Percentiles rank a stretch among this genome's conserved stretches.
These are phyloP conservation scores for Candida michaelii DNA, from an alignment of 805 yeast species.

Conservation along the genomic window DNA sequence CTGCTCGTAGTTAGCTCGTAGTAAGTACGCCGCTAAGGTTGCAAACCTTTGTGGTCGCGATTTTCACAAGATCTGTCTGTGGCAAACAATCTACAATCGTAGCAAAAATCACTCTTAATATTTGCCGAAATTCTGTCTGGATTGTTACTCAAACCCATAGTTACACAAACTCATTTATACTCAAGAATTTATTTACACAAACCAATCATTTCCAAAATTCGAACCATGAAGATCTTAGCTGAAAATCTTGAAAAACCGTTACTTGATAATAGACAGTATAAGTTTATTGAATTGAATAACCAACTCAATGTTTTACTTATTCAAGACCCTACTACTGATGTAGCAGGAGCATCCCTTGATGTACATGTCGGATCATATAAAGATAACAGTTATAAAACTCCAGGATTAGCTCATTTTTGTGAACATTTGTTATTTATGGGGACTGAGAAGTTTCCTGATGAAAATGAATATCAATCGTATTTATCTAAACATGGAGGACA, in stretches of 20 bases:
- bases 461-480: slow-evolving; percentile 71
- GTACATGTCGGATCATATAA: slow-evolving; percentile 76
- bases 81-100: slow-evolving; percentile 1
- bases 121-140: not conserved
- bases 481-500: slow-evolving; percentile 83
- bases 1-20: no score
- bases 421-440: slow-evolving; percentile 74
- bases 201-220: no score
- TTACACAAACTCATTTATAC: not conserved
- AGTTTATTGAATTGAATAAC: slow-evolving; percentile 57
- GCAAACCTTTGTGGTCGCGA: slow-evolving; percentile 5
- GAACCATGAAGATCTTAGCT: slow-evolving; percentile 21
- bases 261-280: slow-evolving; percentile 74
- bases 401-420: slow-evolving; percentile 78
- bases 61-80: slow-evolving; percentile 2
- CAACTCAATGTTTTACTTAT: slow-evolving; percentile 61
- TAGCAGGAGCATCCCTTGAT: slow-evolving; percentile 76
- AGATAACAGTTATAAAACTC: slow-evolving; percentile 56
- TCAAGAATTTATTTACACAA: not conserved
- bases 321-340: slow-evolving; percentile 68
- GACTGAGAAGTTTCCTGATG: slow-evolving; percentile 70
- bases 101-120: not conserved
- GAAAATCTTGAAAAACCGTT: slow-evolving; percentile 46
- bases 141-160: no score
- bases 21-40: not conserved